These are phyloP conservation scores for Candida endomychidarum DNA, from an alignment of 805 yeast species.

Conservation along the genomic window DNA sequence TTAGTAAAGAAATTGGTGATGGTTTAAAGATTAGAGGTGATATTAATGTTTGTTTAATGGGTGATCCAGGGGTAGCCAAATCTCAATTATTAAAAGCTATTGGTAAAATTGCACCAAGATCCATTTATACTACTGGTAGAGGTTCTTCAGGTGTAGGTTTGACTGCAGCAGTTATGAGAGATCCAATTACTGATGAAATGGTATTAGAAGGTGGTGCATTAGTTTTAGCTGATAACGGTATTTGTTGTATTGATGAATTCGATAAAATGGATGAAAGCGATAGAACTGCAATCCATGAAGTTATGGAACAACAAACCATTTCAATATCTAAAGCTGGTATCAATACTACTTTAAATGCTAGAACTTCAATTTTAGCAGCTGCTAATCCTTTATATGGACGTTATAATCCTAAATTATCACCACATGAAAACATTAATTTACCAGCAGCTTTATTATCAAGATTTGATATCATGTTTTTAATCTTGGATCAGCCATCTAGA, in stretches of 20 bases:
- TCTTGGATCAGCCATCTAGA: constrained; percentile 79
- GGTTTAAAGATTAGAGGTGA: constrained; percentile 98
- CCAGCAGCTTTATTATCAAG: constrained; percentile 96
- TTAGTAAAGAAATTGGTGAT: constrained; percentile 90
- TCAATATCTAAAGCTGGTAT: constrained; percentile 98
- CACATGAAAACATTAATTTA: constrained; percentile 90
- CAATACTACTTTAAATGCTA: constrained; percentile 91
- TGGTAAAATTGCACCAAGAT: constrained; percentile 90
- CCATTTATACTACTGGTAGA: constrained; percentile 96
- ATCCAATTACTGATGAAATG: constrained; percentile 99
- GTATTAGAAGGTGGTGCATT: constrained; percentile 97
- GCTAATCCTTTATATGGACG: constrained; percentile 98
- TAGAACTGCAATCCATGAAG: constrained; percentile 97
- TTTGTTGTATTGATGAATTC: constrained; percentile 98
- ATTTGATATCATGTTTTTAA: constrained; percentile 84
- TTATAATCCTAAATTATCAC: constrained; percentile 85
- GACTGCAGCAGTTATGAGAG: constrained; percentile 98
- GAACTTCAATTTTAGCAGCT: constrained; percentile 94
- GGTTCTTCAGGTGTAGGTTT: constrained; percentile 99
- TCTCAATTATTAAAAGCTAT: constrained; percentile 92
- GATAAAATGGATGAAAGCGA: constrained; percentile 98
- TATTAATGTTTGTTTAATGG: constrained; percentile 93
- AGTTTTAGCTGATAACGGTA: constrained; percentile 95
- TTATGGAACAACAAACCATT: constrained; percentile 98
- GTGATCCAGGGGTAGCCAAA: constrained; percentile 99